Conservation (phyloP, 1,139 yeast genomes). For the Yamadazyma blattariae region DNA sequence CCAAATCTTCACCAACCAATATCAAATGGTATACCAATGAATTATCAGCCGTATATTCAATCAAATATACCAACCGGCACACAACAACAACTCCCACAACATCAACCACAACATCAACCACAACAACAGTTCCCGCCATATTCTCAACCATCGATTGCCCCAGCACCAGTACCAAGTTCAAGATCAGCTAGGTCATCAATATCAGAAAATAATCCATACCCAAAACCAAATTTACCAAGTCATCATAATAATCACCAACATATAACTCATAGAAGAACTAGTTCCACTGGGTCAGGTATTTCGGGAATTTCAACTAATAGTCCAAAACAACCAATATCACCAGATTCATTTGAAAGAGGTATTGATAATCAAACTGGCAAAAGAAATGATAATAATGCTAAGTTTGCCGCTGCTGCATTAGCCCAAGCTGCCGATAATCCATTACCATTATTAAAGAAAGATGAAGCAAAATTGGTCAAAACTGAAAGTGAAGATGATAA, state of each 20-base stretch:
- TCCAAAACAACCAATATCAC: conserved; percentile 2
- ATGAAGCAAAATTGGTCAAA: not conserved
- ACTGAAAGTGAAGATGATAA: not conserved
- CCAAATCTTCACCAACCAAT: too few relatives aligned
- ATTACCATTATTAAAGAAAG: conserved; percentile 36
- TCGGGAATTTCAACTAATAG: not conserved
- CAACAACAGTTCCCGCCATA: not conserved
- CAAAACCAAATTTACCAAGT: conserved; percentile 5
- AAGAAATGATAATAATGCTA: conserved; percentile 46
- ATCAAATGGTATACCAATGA: too few relatives aligned
- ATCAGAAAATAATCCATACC: conserved; percentile 6
- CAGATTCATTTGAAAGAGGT: conserved; percentile 25
- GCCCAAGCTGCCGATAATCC: conserved; percentile 74
- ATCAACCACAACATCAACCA: too few relatives aligned
- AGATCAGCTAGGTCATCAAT: conserved; percentile 14
- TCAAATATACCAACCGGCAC: conserved; percentile 1
- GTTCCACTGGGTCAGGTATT: conserved; percentile 17
- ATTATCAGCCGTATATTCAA: too few relatives aligned
- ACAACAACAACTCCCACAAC: too few relatives aligned
- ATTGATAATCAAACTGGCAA: conserved; percentile 36
- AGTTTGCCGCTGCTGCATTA: conserved; percentile 68
- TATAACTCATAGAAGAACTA: conserved; percentile 27
- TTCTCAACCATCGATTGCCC: not conserved
- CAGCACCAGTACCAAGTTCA: not conserved
- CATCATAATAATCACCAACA: too few relatives aligned